Conservation (phyloP, 495 filamentous ascomycete genomes). For the Penicillium paradoxum region DNA sequence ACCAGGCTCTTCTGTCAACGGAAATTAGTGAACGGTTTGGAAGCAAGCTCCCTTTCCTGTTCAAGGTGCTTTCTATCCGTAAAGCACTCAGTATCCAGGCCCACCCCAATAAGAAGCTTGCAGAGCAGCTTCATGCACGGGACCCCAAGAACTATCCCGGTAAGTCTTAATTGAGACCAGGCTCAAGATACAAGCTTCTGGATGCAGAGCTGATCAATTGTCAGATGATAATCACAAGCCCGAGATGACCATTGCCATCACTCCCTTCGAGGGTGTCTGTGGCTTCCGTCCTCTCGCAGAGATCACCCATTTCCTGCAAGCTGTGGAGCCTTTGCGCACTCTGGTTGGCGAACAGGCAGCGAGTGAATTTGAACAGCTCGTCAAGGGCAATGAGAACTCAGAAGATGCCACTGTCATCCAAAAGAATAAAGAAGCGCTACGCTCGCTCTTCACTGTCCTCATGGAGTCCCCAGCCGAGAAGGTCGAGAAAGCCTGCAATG, state of each 20-base stretch:
- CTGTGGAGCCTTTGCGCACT: constrained; percentile 64
- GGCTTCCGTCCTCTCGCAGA: constrained; percentile 87
- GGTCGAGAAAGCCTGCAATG: constrained; percentile 57
- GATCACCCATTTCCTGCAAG: constrained; percentile 78
- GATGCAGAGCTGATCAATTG: background rate
- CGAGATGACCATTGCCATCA: constrained; percentile 97
- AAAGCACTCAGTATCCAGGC: constrained; percentile 97
- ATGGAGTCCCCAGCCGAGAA: constrained; percentile 70
- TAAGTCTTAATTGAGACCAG: constrained; percentile 19
- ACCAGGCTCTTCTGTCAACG: constrained; percentile 70
- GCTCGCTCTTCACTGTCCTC: constrained; percentile 64
- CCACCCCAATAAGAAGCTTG: constrained; percentile 96
- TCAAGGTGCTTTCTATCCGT: constrained; percentile 91
- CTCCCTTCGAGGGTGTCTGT: constrained; percentile 91
- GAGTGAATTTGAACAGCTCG: constrained; percentile 59
- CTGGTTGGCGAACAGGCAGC: constrained; percentile 69
- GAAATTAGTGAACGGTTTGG: constrained; percentile 68
- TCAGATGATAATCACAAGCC: constrained; percentile 98
- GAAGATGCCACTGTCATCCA: constrained; percentile 51
- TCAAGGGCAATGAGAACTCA: constrained; percentile 61
- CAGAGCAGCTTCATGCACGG: constrained; percentile 76
- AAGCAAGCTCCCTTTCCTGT: constrained; percentile 84
- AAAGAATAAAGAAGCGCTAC: constrained; percentile 76
- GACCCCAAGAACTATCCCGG: constrained; percentile 93
- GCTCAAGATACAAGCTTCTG: background rate